A percentile compares a stretch with the other conserved stretches of the same genome.
phyloP scores from a whole-genome alignment of 805 yeast genomes.

The Pichia heedii region DNA sequence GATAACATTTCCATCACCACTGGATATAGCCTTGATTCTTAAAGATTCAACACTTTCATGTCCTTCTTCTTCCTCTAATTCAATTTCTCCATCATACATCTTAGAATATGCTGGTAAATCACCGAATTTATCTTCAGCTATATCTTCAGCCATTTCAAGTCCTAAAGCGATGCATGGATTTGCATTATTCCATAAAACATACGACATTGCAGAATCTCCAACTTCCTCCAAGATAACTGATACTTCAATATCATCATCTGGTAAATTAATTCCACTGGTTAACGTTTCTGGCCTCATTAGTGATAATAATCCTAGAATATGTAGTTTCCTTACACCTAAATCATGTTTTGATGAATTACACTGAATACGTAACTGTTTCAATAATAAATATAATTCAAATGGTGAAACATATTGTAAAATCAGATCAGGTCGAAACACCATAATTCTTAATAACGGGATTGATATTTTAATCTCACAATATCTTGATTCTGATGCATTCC shows the following conservation, averaged over 20 bases:
- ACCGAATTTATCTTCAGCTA: conserved; percentile 51
- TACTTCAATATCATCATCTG: background rate
- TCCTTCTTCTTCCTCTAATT: conserved; percentile 12
- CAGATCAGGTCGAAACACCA: conserved; percentile 26
- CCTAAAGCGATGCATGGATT: conserved; percentile 21
- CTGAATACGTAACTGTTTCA: background rate
- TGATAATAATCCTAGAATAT: conserved; percentile 22
- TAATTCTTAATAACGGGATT: conserved; percentile 32
- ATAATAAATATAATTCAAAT: conserved; percentile 3
- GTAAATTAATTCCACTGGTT: background rate
- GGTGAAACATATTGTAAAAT: conserved; percentile 19
- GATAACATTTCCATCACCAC: conserved; percentile 17
- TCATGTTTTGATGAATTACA: conserved; percentile 48
- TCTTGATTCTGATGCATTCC: conserved; percentile 36
- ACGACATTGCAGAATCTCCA: conserved; percentile 13
- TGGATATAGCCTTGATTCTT: conserved; percentile 5
- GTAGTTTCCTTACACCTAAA: conserved; percentile 61
- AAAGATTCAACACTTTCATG: conserved; percentile 16
- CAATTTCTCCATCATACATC: background rate
- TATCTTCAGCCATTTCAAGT: conserved; percentile 56
- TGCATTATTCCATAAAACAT: conserved; percentile 19
- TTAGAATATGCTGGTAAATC: conserved; percentile 47
- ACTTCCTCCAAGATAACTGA: background rate
- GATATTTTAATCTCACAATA: conserved; percentile 33
- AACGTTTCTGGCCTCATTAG: conserved; percentile 19